Percentiles rank a stretch among this genome's conserved stretches.
These are phyloP conservation scores for Aspergillus bertholletiae DNA, from an alignment of 495 filamentous ascomycete genomes.

Conservation along the genomic window DNA sequence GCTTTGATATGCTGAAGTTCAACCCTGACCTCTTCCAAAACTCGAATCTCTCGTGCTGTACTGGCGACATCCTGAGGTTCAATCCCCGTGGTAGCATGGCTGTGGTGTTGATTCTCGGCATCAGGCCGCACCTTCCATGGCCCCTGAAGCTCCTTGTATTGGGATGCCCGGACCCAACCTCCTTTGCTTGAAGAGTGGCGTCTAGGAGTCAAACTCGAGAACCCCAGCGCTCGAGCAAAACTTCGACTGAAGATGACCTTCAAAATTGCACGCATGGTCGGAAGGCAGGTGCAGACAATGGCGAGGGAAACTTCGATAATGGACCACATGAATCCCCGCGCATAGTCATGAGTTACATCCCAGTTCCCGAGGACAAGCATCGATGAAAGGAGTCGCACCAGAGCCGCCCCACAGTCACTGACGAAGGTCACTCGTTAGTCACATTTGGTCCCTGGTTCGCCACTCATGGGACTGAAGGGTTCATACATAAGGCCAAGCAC, in stretches of 20 bases:
- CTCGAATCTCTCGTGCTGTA: neutral
- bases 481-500: constrained; percentile 34
- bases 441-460: neutral
- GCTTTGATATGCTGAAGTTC: neutral
- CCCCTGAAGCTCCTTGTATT: neutral
- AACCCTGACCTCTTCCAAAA: neutral
- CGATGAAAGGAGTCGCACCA: constrained; percentile 4
- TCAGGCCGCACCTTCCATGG: neutral
- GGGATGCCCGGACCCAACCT: neutral
- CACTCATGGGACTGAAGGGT: too few species aligned
- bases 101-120: neutral
- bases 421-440: neutral
- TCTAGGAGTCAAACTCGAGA: neutral
- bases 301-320: constrained; percentile 28
- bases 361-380: constrained; percentile 18
- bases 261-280: constrained; percentile 24
- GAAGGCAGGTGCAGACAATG: constrained; percentile 31
- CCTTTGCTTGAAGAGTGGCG: neutral
- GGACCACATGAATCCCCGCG: constrained; percentile 24
- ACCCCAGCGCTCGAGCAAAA: neutral
- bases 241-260: neutral
- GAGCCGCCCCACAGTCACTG: neutral
- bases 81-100: neutral
- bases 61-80: neutral
- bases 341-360: constrained; percentile 22